Conservation (phyloP, 805 yeast species). For the Lipomyces anomalus region DNA sequence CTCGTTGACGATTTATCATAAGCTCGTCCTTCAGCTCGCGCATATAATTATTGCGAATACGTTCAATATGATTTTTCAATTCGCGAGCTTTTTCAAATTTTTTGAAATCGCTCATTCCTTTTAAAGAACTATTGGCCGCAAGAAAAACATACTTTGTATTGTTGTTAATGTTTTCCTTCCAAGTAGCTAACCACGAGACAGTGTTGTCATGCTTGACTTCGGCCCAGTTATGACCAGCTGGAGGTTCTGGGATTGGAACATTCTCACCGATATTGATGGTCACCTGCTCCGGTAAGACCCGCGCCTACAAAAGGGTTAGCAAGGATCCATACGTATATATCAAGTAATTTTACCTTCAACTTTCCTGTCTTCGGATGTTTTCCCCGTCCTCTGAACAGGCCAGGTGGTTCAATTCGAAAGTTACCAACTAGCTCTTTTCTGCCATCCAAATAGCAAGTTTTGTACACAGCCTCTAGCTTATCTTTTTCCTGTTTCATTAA, state of each 20-base stretch:
- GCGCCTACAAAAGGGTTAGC: slow-evolving; percentile 33
- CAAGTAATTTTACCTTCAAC: slow-evolving; percentile 41
- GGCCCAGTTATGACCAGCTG: slow-evolving; percentile 86
- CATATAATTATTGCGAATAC: slow-evolving; percentile 69
- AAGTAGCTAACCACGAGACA: slow-evolving; percentile 94
- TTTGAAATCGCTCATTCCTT: slow-evolving; percentile 84
- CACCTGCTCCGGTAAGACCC: slow-evolving; percentile 86
- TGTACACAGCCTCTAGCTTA: slow-evolving; percentile 69
- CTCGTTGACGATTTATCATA: slow-evolving; percentile 85
- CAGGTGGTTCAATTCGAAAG: slow-evolving; percentile 94
- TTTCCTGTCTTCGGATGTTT: slow-evolving; percentile 95
- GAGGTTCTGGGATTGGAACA: slow-evolving; percentile 72
- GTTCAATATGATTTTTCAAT: slow-evolving; percentile 63
- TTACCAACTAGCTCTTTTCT: slow-evolving; percentile 89
- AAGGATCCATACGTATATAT: neutral
- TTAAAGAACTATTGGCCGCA: slow-evolving; percentile 84
- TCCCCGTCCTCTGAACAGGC: slow-evolving; percentile 92
- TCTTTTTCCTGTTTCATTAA: slow-evolving; percentile 66
- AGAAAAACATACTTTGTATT: slow-evolving; percentile 82
- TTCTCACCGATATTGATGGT: slow-evolving; percentile 73
- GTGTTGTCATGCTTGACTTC: slow-evolving; percentile 82
- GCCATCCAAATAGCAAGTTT: slow-evolving; percentile 76
- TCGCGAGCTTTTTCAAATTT: slow-evolving; percentile 93
- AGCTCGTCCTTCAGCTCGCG: slow-evolving; percentile 61
- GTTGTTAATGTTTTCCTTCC: slow-evolving; percentile 89